A percentile compares a stretch with the other conserved stretches of the same genome.
Evolutionary conservation across 805 yeast species (phyloP).

Genomic region (Nakazawaea pomicola): DNA sequence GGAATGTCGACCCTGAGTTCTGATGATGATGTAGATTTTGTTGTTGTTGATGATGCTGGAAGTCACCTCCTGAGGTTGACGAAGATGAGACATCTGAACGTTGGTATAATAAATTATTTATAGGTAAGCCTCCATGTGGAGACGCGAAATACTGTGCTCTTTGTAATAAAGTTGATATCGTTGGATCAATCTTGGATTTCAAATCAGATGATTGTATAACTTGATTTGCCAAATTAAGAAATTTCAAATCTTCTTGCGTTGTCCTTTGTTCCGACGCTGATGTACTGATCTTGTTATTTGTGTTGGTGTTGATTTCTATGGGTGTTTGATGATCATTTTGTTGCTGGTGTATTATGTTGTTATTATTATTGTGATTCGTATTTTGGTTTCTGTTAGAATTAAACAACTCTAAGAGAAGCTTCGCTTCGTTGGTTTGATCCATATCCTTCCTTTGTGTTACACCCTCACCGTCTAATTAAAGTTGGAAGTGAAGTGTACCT

Average conservation of each 20-base stretch:
- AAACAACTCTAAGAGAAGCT: constrained; percentile 9
- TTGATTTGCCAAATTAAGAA: constrained; percentile 55
- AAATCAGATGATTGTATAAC: constrained; percentile 51
- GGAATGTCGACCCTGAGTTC: constrained; percentile 28
- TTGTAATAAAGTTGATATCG: constrained; percentile 52
- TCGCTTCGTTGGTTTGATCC: constrained; percentile 11
- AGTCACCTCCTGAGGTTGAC: too few relatives aligned
- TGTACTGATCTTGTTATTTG: not conserved
- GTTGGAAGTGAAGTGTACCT: too few relatives aligned
- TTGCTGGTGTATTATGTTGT: not conserved
- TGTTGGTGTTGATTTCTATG: not conserved
- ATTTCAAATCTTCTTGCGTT: constrained; percentile 47
- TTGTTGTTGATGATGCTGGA: constrained; percentile 9
- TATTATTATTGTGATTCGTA: constrained; percentile 1
- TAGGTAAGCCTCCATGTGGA: constrained; percentile 52
- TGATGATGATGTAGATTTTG: not conserved
- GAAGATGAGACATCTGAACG: not conserved
- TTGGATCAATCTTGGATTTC: constrained; percentile 51
- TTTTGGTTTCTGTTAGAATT: constrained; percentile 6
- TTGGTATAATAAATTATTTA: constrained; percentile 6
- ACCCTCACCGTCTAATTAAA: too few relatives aligned
- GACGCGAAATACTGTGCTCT: constrained; percentile 54
- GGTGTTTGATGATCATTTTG: not conserved
- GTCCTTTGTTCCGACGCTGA: not conserved
- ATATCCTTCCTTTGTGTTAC: not conserved